Evolutionary conservation across 208 protist genomes (phyloP).

Genomic region (Leishmania turanica): DNA sequence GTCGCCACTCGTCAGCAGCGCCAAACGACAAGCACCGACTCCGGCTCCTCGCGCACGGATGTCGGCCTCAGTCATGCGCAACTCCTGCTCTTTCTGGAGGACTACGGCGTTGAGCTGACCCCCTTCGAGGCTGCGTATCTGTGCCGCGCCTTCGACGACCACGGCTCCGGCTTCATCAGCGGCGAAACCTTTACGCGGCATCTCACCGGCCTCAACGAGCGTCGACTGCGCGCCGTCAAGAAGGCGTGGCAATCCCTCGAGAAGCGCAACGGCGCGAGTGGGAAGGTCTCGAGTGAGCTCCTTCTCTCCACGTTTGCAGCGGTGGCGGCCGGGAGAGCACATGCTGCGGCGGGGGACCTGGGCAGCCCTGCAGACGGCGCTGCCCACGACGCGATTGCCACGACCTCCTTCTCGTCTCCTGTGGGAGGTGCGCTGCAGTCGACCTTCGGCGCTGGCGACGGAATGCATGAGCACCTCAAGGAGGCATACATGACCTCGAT

Average conservation of each 20-base stretch:
- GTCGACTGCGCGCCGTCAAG: slow-evolving; percentile 65
- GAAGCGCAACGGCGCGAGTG: slow-evolving; percentile 31
- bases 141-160: slow-evolving; percentile 74
- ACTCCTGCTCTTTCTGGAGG: slow-evolving; percentile 55
- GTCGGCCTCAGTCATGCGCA: slow-evolving; percentile 51
- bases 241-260: slow-evolving; percentile 63
- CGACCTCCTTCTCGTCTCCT: not conserved
- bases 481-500: slow-evolving; percentile 20
- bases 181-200: slow-evolving; percentile 71
- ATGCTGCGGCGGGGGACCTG: not conserved
- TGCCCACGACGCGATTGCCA: not conserved
- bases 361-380: not conserved
- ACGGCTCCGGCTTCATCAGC: slow-evolving; percentile 54
- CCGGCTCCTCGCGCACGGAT: not conserved
- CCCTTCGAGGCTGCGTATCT: slow-evolving; percentile 67
- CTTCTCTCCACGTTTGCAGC: slow-evolving; percentile 38
- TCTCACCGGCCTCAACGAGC: slow-evolving; percentile 72
- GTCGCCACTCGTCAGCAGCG: slow-evolving; percentile 32
- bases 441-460: slow-evolving; percentile 21
- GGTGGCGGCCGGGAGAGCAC: not conserved
- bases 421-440: slow-evolving; percentile 5
- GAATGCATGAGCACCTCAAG: slow-evolving; percentile 13
- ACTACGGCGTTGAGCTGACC: slow-evolving; percentile 48
- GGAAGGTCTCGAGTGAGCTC: slow-evolving; percentile 31
- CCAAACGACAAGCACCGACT: not conserved